Evolutionary conservation across 495 filamentous ascomycete species (phyloP), one percentile per base, ranked within the genome.

Genomic region (Penicillium bovifimosum): DNA sequence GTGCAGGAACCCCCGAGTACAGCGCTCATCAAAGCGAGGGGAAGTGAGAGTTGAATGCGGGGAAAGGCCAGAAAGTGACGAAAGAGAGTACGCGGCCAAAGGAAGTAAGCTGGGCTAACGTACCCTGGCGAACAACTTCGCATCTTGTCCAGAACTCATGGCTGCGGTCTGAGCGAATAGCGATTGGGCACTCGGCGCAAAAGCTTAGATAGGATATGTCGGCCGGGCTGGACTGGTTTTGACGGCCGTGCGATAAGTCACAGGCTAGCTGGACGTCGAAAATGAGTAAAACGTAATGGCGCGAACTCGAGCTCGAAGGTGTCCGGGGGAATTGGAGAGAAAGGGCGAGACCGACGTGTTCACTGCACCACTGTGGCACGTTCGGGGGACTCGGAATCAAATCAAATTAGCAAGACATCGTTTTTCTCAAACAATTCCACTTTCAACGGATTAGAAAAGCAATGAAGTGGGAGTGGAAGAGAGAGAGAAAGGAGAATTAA

Each of bases 51-150:
- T 28, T 39, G 44, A 58, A 52, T 58, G 61, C 56, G 56, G 61
- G 61, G 58, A 61, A 62, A 45, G 43, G 31, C 5, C 17, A 34
- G 5, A 7, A 34, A 29, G 26, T 13, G n/a, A 24, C 0, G 32
- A 17, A 44, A 56, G 43, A 49, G 10, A 60, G 58, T 52, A 52
- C 48, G 50, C 42, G 56, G 58, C 59, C 50, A 58, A 43, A 34
- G 47, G 17, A n/a, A n/a, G 49, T 9, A 48, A 16, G 34, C 34
- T 29, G 28, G 14, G 36, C 55, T 42, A 47, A 87, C 90, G 70
- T 92, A 99, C 93, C 76, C 95, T 86, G 60, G 95, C 91, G 79
- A 99, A 99, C 75, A 98, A 85, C 81, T 96, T 96, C 75, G 93
- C 95, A 83, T 98, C 93, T 72, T 91, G 88, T 72, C 87, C 89